phyloP scores from a whole-genome alignment of 2,329 filamentous ascomycete genomes.

The Penicillium thymicola region DNA sequence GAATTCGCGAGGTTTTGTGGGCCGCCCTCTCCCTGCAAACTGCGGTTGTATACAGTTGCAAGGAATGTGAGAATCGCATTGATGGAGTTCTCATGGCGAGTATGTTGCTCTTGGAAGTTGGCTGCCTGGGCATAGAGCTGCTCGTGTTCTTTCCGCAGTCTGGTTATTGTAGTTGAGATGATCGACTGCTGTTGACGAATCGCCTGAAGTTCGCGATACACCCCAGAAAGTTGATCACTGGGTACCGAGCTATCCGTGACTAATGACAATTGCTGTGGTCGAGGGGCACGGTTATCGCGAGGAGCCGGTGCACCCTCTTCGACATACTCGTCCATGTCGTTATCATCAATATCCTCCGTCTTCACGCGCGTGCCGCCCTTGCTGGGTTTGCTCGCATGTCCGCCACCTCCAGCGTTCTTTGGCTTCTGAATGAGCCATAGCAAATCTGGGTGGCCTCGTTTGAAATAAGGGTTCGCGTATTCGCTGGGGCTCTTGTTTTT shows the following conservation, averaged over 20 bases:
- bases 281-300: constrained; percentile 33
- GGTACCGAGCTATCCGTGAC: constrained; percentile 47
- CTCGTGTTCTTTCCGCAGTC: constrained; percentile 79
- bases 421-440: constrained; percentile 97
- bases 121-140: constrained; percentile 83
- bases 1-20: constrained; percentile 78
- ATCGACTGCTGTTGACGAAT: constrained; percentile 82
- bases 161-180: constrained; percentile 77
- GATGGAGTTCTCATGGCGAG: constrained; percentile 96
- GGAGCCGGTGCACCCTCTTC: constrained; percentile 39
- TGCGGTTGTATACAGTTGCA: constrained; percentile 93
- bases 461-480: constrained; percentile 96
- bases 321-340: constrained; percentile 58
- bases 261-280: constrained; percentile 45
- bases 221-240: constrained; percentile 70
- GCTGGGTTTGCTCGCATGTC: constrained; percentile 52
- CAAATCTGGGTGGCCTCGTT: constrained; percentile 84
- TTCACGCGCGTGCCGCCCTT: constrained; percentile 41
- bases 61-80: constrained; percentile 98
- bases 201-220: constrained; percentile 76
- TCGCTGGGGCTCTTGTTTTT: constrained; percentile 98
- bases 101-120: constrained; percentile 85
- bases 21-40: constrained; percentile 76
- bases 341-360: constrained; percentile 61
- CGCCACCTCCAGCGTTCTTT: constrained; percentile 60